Evolutionary conservation across 306 rosid genomes (phyloP), one percentile per base, ranked within the genome.

Genomic region (Cyclanthera cordifolia): DNA sequence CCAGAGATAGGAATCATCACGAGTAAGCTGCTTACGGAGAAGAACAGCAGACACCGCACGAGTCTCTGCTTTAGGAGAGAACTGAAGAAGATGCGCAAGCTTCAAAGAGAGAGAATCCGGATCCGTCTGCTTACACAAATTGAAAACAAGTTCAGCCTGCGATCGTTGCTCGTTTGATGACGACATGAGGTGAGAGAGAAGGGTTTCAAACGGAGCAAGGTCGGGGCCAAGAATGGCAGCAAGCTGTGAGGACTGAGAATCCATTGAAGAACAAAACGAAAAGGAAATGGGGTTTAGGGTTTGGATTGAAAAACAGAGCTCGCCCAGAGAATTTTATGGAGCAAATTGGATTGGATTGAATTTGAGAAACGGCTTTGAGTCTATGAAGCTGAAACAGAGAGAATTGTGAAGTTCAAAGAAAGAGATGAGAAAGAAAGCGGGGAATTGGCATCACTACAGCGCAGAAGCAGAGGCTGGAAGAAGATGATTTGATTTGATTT

Each of bases 1-100:
- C 98, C 98, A 93, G 15, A 93, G 82, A 34, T 87, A 93, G 0
- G 98, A 78, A 25, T 93, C 96, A 41, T 93, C 95, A 51, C 95
- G 95, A 0, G 98, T 89, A 25, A 93, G 94, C 72, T 89, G 98
- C 82, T 93, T 93, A 6, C 98, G 83, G 73, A 93, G 95, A 69
- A 93, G 95, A 56, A 93, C 85, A 27, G 98, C 98, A 27, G 98
- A 86, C 98, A 93, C 90, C 64, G 96, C 96, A 0, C 98, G 96
- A 0, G 81, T 91, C 82, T 93, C 98, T 1, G 70, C 75, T 41
- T 76, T 88, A 0, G 86, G 88, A 2, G 91, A 89, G 45, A 79
- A 86, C 59, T 89, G 92, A 23, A 92, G 96, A 19, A 92, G 86
- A 61, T 89, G 95, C 0, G 93, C 98, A 8, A 92, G 96, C 41